Evolutionary conservation across 1,139 yeast genomes (phyloP).

Genomic region (Geotrichum carabidarum): DNA sequence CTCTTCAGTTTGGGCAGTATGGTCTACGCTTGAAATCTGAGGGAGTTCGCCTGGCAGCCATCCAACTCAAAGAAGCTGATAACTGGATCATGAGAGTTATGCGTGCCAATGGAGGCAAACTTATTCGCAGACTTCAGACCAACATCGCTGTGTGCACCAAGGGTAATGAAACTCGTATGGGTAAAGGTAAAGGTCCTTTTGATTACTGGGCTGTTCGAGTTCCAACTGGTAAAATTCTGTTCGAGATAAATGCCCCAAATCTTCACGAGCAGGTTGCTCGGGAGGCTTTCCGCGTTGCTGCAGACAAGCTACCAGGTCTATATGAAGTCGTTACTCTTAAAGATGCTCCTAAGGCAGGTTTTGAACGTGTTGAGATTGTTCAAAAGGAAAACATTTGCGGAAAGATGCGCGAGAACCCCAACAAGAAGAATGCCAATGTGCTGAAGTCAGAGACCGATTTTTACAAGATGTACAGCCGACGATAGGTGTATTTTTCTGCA

Average conservation of each 20-base stretch:
- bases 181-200: slow-evolving; percentile 97
- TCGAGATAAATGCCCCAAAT: slow-evolving; percentile 73
- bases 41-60: slow-evolving; percentile 84
- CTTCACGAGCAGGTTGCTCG: slow-evolving; percentile 87
- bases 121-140: slow-evolving; percentile 77
- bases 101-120: slow-evolving; percentile 62
- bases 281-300: slow-evolving; percentile 84
- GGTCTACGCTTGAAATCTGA: slow-evolving; percentile 84
- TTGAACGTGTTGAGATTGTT: slow-evolving; percentile 45
- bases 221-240: slow-evolving; percentile 88
- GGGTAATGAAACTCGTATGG: slow-evolving; percentile 99
- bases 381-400: slow-evolving; percentile 51
- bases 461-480: slow-evolving; percentile 32
- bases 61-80: slow-evolving; percentile 88
- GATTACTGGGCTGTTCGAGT: slow-evolving; percentile 97
- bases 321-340: slow-evolving; percentile 75
- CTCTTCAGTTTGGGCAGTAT: slow-evolving; percentile 71
- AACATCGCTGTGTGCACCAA: slow-evolving; percentile 88
- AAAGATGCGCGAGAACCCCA: slow-evolving; percentile 55
- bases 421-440: slow-evolving; percentile 45
- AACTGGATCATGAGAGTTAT: slow-evolving; percentile 75
- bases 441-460: slow-evolving; percentile 36
- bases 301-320: slow-evolving; percentile 76
- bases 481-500: slow-evolving; percentile 22
- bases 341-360: slow-evolving; percentile 68